These are phyloP conservation scores for Melanopsichium pennsylvanicum DNA, from an alignment of 1,284 basidiomycete genomes.

Conservation along the genomic window DNA sequence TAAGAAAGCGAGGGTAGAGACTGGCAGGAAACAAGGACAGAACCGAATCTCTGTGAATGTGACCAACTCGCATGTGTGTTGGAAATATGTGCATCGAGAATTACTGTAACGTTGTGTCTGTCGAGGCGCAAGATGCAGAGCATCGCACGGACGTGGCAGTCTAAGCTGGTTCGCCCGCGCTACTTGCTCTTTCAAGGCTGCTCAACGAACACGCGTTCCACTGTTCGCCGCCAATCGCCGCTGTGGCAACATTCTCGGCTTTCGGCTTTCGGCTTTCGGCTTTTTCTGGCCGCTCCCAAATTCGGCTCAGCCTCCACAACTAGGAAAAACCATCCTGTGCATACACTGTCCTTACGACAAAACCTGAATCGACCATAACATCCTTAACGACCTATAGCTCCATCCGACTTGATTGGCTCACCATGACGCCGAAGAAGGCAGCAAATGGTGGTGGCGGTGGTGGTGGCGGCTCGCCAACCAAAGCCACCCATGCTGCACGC, in stretches of 20 bases:
- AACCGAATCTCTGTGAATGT: too few species aligned
- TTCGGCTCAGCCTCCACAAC: conserved; percentile 26
- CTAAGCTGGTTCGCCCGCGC: too few species aligned
- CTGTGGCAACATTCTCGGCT: neutral
- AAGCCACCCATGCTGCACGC: conserved; percentile 31
- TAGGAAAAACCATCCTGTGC: neutral
- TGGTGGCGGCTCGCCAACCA: conserved; percentile 21
- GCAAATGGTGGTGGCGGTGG: neutral
- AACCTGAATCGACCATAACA: neutral
- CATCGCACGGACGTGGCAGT: too few species aligned
- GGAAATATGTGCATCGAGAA: too few species aligned
- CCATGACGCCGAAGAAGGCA: conserved; percentile 31
- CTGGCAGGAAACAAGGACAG: too few species aligned
- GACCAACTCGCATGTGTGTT: too few species aligned
- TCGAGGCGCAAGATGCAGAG: too few species aligned
- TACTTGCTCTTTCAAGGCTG: too few species aligned
- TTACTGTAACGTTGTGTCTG: too few species aligned
- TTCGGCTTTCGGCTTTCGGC: conserved; percentile 12
- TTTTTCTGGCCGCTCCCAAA: neutral
- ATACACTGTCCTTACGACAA: neutral
- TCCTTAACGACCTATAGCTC: neutral
- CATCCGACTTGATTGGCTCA: too few species aligned
- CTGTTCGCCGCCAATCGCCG: conserved; percentile 15
- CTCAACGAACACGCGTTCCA: conserved; percentile 2
- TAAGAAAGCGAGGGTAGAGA: too few species aligned